Percentiles rank a stretch among this genome's conserved stretches.
Conservation (phyloP, 805 yeast species). For the Candida endomychidarum region DNA sequence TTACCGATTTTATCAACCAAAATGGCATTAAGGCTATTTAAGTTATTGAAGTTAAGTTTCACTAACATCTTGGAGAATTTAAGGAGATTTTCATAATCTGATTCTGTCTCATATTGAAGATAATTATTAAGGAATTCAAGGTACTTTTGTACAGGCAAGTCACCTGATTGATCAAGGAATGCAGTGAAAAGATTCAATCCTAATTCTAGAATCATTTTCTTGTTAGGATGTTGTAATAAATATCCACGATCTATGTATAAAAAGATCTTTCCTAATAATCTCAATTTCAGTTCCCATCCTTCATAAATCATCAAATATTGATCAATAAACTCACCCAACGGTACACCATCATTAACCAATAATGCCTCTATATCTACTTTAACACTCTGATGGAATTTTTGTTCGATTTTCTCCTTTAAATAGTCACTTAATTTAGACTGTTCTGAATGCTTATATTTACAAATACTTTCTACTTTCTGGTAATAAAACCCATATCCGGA, state of each 20-base stretch:
- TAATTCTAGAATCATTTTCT: slow-evolving; percentile 23
- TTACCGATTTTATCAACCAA: slow-evolving; percentile 15
- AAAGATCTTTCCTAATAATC: slow-evolving; percentile 28
- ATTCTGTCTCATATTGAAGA: slow-evolving; percentile 6
- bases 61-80: slow-evolving; percentile 20
- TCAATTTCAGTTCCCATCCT: slow-evolving; percentile 26
- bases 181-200: slow-evolving; percentile 25
- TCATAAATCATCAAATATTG: slow-evolving; percentile 18
- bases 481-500: slow-evolving; percentile 27
- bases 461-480: slow-evolving; percentile 30
- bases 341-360: slow-evolving; percentile 6
- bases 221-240: slow-evolving; percentile 31
- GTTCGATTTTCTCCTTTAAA: slow-evolving; percentile 20
- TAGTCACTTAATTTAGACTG: slow-evolving; percentile 27
- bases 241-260: slow-evolving; percentile 37
- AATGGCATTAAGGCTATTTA: slow-evolving; percentile 15
- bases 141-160: slow-evolving; percentile 14
- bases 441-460: slow-evolving; percentile 32
- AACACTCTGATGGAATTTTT: slow-evolving; percentile 14
- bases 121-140: slow-evolving; percentile 8
- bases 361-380: slow-evolving; percentile 11
- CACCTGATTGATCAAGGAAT: slow-evolving; percentile 12
- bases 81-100: slow-evolving; percentile 9
- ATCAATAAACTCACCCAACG: slow-evolving; percentile 3
- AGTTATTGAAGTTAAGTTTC: slow-evolving; percentile 21